These are phyloP conservation scores for Yamadazyma mexicana DNA, from an alignment of 1,139 yeast species.

Conservation along the genomic window DNA sequence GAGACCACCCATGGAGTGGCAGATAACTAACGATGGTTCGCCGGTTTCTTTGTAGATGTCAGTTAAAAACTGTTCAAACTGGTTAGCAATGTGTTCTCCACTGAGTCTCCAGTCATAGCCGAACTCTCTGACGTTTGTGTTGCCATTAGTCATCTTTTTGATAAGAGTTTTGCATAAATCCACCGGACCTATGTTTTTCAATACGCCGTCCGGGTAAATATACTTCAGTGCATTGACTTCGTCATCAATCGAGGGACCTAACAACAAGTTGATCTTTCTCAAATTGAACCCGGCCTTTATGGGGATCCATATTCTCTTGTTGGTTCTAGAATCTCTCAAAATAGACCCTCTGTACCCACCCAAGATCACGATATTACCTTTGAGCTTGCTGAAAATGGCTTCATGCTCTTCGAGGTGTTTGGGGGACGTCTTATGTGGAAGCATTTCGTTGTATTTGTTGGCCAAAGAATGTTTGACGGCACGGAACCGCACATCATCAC, in stretches of 20 bases:
- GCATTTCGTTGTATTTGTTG: constrained; percentile 45
- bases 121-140: constrained; percentile 66
- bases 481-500: constrained; percentile 64
- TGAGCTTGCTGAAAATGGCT: constrained; percentile 43
- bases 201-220: constrained; percentile 73
- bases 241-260: constrained; percentile 74
- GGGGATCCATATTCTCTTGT: constrained; percentile 82
- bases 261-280: constrained; percentile 61
- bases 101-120: constrained; percentile 93
- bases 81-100: constrained; percentile 48
- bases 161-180: constrained; percentile 70
- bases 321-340: constrained; percentile 64
- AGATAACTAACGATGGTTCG: constrained; percentile 67
- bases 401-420: constrained; percentile 30
- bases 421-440: constrained; percentile 27
- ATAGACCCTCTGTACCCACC: constrained; percentile 91
- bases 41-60: constrained; percentile 40
- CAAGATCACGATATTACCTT: constrained; percentile 74
- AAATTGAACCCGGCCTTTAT: constrained; percentile 80
- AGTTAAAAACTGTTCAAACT: constrained; percentile 49
- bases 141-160: constrained; percentile 58
- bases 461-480: constrained; percentile 68
- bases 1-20: constrained; percentile 94
- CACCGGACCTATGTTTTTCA: constrained; percentile 84
- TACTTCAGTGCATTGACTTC: constrained; percentile 48